Evolutionary conservation across 108 stramenopile species (phyloP).

Genomic region (Discostella pseudostelligera): DNA sequence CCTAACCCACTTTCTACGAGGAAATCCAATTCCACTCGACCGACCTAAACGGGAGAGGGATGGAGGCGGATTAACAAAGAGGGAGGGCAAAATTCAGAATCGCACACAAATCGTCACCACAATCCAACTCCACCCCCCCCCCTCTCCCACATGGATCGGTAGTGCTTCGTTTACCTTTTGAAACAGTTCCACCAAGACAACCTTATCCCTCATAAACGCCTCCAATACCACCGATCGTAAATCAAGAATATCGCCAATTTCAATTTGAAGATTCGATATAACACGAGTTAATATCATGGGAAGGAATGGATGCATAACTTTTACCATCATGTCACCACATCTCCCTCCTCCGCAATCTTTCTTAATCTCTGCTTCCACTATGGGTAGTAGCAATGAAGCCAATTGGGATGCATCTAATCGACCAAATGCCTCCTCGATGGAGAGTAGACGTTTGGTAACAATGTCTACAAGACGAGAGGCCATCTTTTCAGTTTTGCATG

Average conservation of each 20-base stretch:
- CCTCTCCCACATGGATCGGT: neutral
- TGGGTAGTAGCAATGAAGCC: constrained; percentile 44
- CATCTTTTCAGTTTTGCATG: constrained; percentile 80
- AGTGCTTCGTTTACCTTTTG: constrained; percentile 62
- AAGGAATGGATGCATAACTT: constrained; percentile 47
- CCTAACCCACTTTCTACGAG: constrained; percentile 88
- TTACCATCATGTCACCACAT: constrained; percentile 26
- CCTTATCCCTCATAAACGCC: constrained; percentile 75
- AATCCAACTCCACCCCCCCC: too few species aligned
- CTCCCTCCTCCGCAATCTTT: constrained; percentile 21
- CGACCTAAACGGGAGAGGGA: constrained; percentile 29
- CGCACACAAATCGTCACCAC: neutral
- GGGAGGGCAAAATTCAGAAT: neutral
- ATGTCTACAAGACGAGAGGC: constrained; percentile 65
- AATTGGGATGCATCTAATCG: constrained; percentile 57
- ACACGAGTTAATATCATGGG: constrained; percentile 54
- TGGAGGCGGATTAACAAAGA: neutral
- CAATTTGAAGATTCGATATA: constrained; percentile 49
- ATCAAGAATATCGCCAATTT: constrained; percentile 70
- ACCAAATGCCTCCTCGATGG: constrained; percentile 67
- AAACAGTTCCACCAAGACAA: constrained; percentile 81
- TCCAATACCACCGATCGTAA: constrained; percentile 59
- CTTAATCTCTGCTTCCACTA: constrained; percentile 49
- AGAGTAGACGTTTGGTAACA: constrained; percentile 60
- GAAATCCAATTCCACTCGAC: constrained; percentile 86